Base-by-base conservation (phyloP, 768 basidiomycete genomes). In the Tricholoma furcatifolium region DNA sequence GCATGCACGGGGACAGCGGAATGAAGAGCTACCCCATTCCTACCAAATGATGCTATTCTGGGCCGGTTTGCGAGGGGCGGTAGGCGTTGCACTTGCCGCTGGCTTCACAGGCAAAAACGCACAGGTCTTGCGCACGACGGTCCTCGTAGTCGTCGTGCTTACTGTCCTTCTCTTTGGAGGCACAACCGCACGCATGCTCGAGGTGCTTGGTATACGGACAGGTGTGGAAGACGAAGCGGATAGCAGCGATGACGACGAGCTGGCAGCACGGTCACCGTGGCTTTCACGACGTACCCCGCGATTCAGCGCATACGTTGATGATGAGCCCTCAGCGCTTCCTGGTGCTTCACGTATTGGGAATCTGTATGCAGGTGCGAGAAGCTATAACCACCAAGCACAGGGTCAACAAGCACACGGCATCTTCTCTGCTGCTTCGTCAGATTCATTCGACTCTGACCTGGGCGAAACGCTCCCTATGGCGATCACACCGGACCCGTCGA, bases 41-140 rank as follows among this genome's bases (percentile, higher is more conserved):
- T 98, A 99, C 64, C 95, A 98, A 62, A 96, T 98, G 92, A 97
- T 98, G 94, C 74, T 98, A 14, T 98, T 98, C 72, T 99, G 96
- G 97, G 96, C 96, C 1, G 96, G 96, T 5, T 73, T 99, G 49
- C 79, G 97, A 24, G 97, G 97, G 32, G 97, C 97, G 0, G 97
- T 99, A 39, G 97, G 97, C 35, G 97, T 99, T 18, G 97, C 97
- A 3, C 82, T 99, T 27, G 97, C 97, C 1, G 91, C 93, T 2
- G 95, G 95, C 2, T 96, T 99, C 77, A 87, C 87, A 52, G 96
- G 97, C n/a, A 78, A 84, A 24, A 96, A 96, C 64, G 93, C 93
- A 0, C 85, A 92, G 61, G 92, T 91, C 36, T 78, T 99, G 47
- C 78, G 94, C 31, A 97, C 87, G 42, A 98, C 97, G 0, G 94